Base-by-base conservation (phyloP, 1,139 yeast species). In the Debaryomycetaceae sp. region DNA sequence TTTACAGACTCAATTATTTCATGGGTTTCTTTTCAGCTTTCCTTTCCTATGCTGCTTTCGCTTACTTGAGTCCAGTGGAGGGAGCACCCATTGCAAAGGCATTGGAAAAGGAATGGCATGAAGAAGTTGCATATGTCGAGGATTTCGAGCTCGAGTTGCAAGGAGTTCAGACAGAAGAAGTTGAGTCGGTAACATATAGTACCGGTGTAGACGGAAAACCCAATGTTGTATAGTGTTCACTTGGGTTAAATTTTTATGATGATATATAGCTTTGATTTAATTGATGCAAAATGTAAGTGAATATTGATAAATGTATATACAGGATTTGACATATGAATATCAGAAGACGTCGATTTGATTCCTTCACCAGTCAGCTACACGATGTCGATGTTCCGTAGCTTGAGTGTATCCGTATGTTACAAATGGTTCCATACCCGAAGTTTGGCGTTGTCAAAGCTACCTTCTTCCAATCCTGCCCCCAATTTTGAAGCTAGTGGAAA, bases 1-100 rank as follows among this genome's bases (percentile, higher is more conserved):
- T 89, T 37, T 89, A 87, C 69, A 70, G 83, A 49, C 65, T 89
- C 53, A 84, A 83, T 62, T 89, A 84, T 68, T 81, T 87, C 57
- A 76, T 83, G 50, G 97, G 97, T 1, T 87, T 84, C 65, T 59
- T 78, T 40, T 63, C 80, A 7, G 75, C 95, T 1, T 73, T 75
- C 50, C 38, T 72, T 1, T 66, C 78, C 6, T 84, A 84, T 49
- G 74, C 74, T 17, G 43, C 67, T 1, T 62, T 84, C 39, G 77
- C 81, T 50, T 65, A 69, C 49, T 47, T 78, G 40, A 80, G 69
- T 63, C 95, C 95, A 5, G 66, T 82, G 9, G 73, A 73, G 29
- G 93, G 90, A 33, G 56, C 68, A 40, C 86, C 87, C 6, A 70
- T 68, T 4, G 68, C 71, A 38, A 69, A 70, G 40, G 68, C 81